Percentiles rank a stretch among this genome's conserved stretches.
These are phyloP conservation scores for Eutypa lata DNA, from an alignment of 2,329 filamentous ascomycete species.

Conservation along the genomic window DNA sequence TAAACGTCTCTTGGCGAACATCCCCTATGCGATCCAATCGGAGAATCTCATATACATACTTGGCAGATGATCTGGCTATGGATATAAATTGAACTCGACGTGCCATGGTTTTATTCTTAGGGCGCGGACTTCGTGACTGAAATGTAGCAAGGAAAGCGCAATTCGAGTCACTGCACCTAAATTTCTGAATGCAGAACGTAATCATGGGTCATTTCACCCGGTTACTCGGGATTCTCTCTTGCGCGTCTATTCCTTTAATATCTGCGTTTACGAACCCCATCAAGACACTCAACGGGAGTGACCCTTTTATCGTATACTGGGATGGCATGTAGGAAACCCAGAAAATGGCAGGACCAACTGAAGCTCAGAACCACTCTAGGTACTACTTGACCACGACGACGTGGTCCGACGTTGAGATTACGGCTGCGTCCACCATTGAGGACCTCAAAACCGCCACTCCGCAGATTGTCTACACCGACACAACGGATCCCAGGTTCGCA, in stretches of 20 bases:
- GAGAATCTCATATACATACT: not conserved
- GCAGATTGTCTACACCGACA: conserved; percentile 9
- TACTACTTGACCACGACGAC: conserved; percentile 17
- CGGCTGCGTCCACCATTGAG: conserved; percentile 11
- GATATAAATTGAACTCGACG: not conserved
- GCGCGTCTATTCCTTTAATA: not conserved
- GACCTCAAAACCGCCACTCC: conserved; percentile 12
- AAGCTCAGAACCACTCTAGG: not conserved
- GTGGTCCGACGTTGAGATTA: conserved; percentile 15
- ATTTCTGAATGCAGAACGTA: too few species aligned
- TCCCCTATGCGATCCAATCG: not conserved
- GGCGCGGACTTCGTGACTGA: too few species aligned
- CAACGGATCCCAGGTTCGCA: conserved; percentile 5
- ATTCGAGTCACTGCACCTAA: too few species aligned
- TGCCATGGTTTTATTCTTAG: too few species aligned
- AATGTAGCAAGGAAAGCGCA: too few species aligned
- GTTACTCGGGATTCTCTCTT: not conserved
- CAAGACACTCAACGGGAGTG: conserved; percentile 3
- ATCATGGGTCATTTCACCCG: not conserved
- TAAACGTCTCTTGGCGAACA: not conserved
- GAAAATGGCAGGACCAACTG: not conserved
- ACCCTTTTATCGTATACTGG: conserved; percentile 6
- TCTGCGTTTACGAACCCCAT: conserved; percentile 9
- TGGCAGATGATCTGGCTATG: not conserved
- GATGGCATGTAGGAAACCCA: conserved; percentile 3